phyloP scores from a whole-genome alignment of 768 basidiomycete species.

The Termitomyces sp. region DNA sequence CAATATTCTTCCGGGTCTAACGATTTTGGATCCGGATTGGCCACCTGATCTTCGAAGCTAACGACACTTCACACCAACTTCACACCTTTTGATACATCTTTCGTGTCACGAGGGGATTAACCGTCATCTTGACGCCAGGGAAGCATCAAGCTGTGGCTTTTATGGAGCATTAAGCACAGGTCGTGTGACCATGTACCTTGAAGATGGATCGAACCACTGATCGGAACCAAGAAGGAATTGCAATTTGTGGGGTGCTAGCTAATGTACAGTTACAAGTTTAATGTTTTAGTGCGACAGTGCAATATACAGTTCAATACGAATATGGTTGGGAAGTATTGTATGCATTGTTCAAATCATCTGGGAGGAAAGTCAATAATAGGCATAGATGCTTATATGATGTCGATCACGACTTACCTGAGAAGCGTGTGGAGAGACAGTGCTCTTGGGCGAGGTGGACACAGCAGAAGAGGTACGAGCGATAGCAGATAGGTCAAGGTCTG shows the following conservation, averaged over 20 bases:
- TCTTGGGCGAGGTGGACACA: constrained; percentile 44
- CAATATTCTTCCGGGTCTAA: background rate
- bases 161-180: background rate
- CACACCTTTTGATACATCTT: background rate
- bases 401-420: background rate
- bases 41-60: background rate
- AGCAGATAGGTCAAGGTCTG: constrained; percentile 59
- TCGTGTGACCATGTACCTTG: background rate
- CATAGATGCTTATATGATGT: background rate
- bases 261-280: constrained; percentile 1
- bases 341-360: background rate
- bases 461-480: constrained; percentile 85
- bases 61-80: background rate
- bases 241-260: background rate
- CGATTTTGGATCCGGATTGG: background rate
- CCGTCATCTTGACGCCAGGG: background rate
- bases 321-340: background rate
- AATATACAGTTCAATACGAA: constrained; percentile 2
- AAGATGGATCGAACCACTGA: background rate
- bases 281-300: background rate
- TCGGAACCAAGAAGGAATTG: background rate
- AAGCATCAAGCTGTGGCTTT: background rate
- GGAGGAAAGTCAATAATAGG: background rate
- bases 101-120: background rate
- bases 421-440: constrained; percentile 10